Percentiles rank a stretch among this genome's conserved stretches.
Evolutionary conservation across 1,139 yeast species (phyloP).

Genomic region (Kodamaea anthophila): DNA sequence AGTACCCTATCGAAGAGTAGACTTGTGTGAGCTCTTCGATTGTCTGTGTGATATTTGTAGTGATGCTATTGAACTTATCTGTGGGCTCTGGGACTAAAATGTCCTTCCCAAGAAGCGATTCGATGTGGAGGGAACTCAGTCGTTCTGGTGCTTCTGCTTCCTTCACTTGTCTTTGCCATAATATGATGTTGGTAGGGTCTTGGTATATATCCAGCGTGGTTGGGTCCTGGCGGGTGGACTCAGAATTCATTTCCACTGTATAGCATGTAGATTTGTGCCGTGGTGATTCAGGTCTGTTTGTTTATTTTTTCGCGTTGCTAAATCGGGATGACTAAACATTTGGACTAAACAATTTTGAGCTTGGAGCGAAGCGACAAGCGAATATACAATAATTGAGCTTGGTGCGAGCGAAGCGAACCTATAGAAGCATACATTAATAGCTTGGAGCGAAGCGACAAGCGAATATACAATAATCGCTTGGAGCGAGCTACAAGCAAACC

Average conservation of each 20-base stretch:
- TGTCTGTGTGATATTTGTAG: slow-evolving; percentile 23
- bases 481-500: too few relatives aligned
- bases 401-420: too few relatives aligned
- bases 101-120: background rate
- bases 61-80: slow-evolving; percentile 8
- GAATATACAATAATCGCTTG: too few relatives aligned
- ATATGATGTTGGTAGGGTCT: slow-evolving; percentile 4
- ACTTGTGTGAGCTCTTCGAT: slow-evolving; percentile 28
- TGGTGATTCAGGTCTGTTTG: slow-evolving; percentile 2
- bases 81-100: slow-evolving; percentile 1
- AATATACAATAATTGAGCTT: background rate
- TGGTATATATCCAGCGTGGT: slow-evolving; percentile 3
- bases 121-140: too few relatives aligned
- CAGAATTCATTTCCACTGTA: slow-evolving; percentile 1
- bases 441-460: too few relatives aligned
- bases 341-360: background rate
- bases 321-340: background rate
- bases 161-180: slow-evolving; percentile 5
- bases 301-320: slow-evolving; percentile 3
- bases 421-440: too few relatives aligned
- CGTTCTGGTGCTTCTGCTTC: slow-evolving; percentile 1
- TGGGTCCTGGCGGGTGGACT: slow-evolving; percentile 1
- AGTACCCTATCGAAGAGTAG: slow-evolving; percentile 36
- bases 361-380: too few relatives aligned
- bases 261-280: too few relatives aligned